Evolutionary conservation across 1,139 yeast species (phyloP).

Genomic region (Yamadazyma trypodendri): DNA sequence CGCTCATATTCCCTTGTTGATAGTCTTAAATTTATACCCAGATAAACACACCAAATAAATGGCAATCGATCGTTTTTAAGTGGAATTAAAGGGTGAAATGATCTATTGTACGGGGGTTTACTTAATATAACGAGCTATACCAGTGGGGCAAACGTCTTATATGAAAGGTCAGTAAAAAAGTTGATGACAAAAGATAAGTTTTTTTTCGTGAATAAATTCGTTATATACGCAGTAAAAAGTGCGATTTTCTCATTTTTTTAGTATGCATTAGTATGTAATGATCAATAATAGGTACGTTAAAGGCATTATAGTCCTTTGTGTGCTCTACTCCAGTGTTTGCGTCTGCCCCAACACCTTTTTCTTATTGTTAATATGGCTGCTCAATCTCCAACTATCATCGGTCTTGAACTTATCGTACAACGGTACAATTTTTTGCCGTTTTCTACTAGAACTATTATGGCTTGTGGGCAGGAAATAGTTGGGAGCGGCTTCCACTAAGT

Average conservation of each 20-base stretch:
- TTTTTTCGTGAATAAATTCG: background rate
- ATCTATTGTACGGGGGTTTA: slow-evolving; percentile 1
- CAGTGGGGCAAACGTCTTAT: background rate
- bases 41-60: slow-evolving; percentile 1
- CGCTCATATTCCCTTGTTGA: slow-evolving; percentile 10
- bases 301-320: too few relatives aligned
- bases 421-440: slow-evolving; percentile 56
- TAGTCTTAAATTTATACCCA: background rate
- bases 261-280: too few relatives aligned
- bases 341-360: slow-evolving; percentile 26
- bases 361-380: slow-evolving; percentile 35
- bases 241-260: too few relatives aligned
- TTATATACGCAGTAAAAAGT: background rate
- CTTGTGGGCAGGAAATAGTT: slow-evolving; percentile 71
- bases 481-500: slow-evolving; percentile 88
- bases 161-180: slow-evolving; percentile 1
- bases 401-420: slow-evolving; percentile 55
- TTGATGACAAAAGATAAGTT: slow-evolving; percentile 2
- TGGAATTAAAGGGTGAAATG: background rate
- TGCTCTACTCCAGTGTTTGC: background rate
- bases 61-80: slow-evolving; percentile 1
- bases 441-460: slow-evolving; percentile 18
- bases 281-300: too few relatives aligned
- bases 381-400: slow-evolving; percentile 47
- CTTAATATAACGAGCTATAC: slow-evolving; percentile 2